A percentile compares a stretch with the other conserved stretches of the same genome.
Conservation (phyloP, 768 basidiomycete genomes). For the Harrya chromipes region DNA sequence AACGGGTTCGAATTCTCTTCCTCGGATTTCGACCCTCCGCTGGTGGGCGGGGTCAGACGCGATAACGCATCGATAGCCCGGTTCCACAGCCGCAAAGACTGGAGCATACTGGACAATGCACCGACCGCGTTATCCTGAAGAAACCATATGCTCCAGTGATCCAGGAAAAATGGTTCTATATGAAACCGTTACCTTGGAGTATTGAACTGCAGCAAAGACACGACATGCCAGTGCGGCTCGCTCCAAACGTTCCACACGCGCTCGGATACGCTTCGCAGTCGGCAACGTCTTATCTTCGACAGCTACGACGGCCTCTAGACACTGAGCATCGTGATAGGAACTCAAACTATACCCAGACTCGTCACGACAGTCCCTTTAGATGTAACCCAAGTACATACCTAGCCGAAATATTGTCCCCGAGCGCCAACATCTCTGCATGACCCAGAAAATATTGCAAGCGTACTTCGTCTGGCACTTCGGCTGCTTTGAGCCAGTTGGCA, state of each 20-base stretch:
- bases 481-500: constrained; percentile 43
- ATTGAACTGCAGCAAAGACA: constrained; percentile 67
- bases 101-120: constrained; percentile 57
- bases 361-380: neutral
- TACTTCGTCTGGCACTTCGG: constrained; percentile 48
- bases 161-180: no score
- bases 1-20: constrained; percentile 55
- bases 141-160: neutral
- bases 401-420: constrained; percentile 52
- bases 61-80: constrained; percentile 68
- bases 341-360: constrained; percentile 35
- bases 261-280: constrained; percentile 54
- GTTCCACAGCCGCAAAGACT: constrained; percentile 77
- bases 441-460: constrained; percentile 56
- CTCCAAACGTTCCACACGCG: constrained; percentile 59
- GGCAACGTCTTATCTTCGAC: constrained; percentile 46
- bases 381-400: constrained; percentile 42
- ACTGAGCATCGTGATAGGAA: constrained; percentile 60
- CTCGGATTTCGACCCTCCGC: constrained; percentile 19
- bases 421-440: constrained; percentile 62
- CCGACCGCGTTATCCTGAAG: constrained; percentile 57
- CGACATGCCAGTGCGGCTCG: constrained; percentile 69
- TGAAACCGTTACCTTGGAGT: constrained; percentile 47
- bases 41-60: constrained; percentile 48
- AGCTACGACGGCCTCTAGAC: constrained; percentile 40